A percentile compares a stretch with the other conserved stretches of the same genome.
These are phyloP conservation scores for Leccinum solheimii DNA, from an alignment of 1,284 basidiomycete species.

Conservation along the genomic window DNA sequence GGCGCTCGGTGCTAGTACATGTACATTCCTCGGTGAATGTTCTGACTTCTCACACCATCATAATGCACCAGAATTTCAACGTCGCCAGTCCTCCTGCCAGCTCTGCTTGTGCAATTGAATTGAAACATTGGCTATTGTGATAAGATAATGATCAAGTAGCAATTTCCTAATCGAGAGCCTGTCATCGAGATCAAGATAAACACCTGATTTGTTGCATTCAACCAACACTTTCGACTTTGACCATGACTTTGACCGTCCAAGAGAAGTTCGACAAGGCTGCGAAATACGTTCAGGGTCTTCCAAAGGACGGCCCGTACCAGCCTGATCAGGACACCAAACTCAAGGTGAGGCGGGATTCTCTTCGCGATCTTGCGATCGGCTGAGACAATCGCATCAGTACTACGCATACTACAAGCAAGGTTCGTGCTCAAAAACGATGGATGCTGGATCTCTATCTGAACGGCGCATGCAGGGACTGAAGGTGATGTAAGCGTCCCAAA, in stretches of 20 bases:
- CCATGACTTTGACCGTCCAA: conserved; percentile 49
- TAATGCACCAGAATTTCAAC: not conserved
- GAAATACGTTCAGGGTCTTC: conserved; percentile 66
- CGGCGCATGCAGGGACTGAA: conserved; percentile 55
- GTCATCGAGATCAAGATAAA: conserved; percentile 24
- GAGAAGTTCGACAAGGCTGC: conserved; percentile 82
- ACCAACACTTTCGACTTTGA: conserved; percentile 1
- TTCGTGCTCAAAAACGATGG: conserved; percentile 27
- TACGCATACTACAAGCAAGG: conserved; percentile 93
- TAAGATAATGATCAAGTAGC: conserved; percentile 1
- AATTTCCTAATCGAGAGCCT: conserved; percentile 22
- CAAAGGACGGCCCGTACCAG: conserved; percentile 77
- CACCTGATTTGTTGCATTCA: not conserved
- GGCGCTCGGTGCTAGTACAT: conserved; percentile 11
- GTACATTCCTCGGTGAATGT: not conserved
- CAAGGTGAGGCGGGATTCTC: conserved; percentile 49
- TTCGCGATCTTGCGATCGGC: conserved; percentile 10
- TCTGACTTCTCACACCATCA: not conserved
- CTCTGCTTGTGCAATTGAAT: conserved; percentile 3
- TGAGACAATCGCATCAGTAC: conserved; percentile 59
- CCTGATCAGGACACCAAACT: conserved; percentile 78
- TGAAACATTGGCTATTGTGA: conserved; percentile 1
- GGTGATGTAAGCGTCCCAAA: conserved; percentile 68
- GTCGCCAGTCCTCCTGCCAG: not conserved
- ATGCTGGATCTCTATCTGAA: conserved; percentile 1